These are phyloP conservation scores for Crithidia mellificae DNA, from an alignment of 208 protist species.

Conservation along the genomic window DNA sequence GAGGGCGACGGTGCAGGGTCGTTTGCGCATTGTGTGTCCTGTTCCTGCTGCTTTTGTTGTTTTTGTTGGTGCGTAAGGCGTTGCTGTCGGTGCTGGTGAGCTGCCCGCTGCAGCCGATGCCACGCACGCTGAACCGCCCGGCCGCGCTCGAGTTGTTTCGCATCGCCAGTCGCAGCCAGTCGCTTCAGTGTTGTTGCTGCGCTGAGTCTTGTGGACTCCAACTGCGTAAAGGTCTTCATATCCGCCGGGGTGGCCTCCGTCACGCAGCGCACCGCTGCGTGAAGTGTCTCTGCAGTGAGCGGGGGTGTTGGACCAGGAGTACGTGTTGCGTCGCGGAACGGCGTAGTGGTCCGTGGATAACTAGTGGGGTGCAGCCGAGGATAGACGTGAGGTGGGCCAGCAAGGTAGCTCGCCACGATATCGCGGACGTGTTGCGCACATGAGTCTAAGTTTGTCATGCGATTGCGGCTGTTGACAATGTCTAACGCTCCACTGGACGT, in stretches of 20 bases:
- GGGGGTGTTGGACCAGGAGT: neutral
- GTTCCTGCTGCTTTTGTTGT: too few species aligned
- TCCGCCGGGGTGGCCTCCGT: slow-evolving; percentile 9
- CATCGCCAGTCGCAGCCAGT: too few species aligned
- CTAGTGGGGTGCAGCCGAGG: neutral
- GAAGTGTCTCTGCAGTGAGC: slow-evolving; percentile 7
- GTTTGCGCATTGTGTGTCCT: too few species aligned
- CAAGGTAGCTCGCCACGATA: slow-evolving; percentile 13
- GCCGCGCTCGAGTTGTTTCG: neutral
- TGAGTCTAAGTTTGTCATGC: neutral
- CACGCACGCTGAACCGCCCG: slow-evolving; percentile 8
- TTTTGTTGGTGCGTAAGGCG: too few species aligned
- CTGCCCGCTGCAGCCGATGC: slow-evolving; percentile 4
- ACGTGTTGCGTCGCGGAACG: neutral
- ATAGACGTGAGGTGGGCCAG: slow-evolving; percentile 12
- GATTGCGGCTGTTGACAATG: neutral
- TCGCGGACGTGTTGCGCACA: slow-evolving; percentile 2
- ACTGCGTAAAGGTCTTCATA: slow-evolving; percentile 18
- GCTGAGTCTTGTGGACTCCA: slow-evolving; percentile 31
- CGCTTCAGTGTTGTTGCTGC: neutral
- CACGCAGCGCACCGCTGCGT: slow-evolving; percentile 19
- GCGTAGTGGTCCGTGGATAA: too few species aligned
- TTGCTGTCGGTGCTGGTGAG: slow-evolving; percentile 1
- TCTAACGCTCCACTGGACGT: too few species aligned
- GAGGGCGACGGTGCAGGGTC: neutral